Percentiles rank a stretch among this genome's conserved stretches.
Evolutionary conservation across 1,284 basidiomycete genomes (phyloP).

Genomic region (Vanrija sp.): DNA sequence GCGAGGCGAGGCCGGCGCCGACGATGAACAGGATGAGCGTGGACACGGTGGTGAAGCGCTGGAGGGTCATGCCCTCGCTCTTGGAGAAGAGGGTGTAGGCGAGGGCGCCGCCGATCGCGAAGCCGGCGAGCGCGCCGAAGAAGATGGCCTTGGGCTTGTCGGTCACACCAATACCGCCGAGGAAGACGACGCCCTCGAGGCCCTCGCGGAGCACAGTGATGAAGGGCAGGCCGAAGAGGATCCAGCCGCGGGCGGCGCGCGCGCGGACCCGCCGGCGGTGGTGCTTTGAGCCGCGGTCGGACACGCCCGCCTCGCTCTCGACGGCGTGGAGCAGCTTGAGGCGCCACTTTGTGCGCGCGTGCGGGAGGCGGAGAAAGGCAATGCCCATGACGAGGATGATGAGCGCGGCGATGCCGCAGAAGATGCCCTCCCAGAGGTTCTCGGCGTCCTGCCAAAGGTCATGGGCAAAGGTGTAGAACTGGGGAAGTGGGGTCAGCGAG

Average conservation of each 20-base stretch:
- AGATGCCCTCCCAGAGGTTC: constrained; percentile 61
- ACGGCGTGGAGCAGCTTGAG: constrained; percentile 75
- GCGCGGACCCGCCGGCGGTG: constrained; percentile 11
- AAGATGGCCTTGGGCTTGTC: constrained; percentile 59
- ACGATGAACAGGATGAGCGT: constrained; percentile 81
- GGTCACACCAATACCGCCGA: constrained; percentile 62
- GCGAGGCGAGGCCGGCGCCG: constrained; percentile 78
- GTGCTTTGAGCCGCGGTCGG: constrained; percentile 8
- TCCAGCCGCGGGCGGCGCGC: constrained; percentile 39
- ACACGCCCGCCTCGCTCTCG: constrained; percentile 45
- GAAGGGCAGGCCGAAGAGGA: constrained; percentile 75
- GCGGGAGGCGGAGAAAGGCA: constrained; percentile 69
- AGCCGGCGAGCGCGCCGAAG: constrained; percentile 53
- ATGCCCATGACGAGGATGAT: constrained; percentile 59
- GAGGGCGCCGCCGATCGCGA: constrained; percentile 67
- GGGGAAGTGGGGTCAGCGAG: neutral
- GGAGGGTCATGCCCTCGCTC: constrained; percentile 51
- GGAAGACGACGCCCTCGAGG: constrained; percentile 83
- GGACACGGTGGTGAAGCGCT: constrained; percentile 72
- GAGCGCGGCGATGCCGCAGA: constrained; percentile 63
- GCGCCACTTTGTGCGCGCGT: constrained; percentile 79
- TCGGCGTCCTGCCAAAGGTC: constrained; percentile 62
- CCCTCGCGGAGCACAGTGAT: constrained; percentile 87
- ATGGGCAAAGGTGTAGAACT: constrained; percentile 51
- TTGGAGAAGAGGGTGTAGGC: constrained; percentile 34